These are phyloP conservation scores for Kodamaea laetipori DNA, from an alignment of 805 yeast genomes.

Conservation along the genomic window DNA sequence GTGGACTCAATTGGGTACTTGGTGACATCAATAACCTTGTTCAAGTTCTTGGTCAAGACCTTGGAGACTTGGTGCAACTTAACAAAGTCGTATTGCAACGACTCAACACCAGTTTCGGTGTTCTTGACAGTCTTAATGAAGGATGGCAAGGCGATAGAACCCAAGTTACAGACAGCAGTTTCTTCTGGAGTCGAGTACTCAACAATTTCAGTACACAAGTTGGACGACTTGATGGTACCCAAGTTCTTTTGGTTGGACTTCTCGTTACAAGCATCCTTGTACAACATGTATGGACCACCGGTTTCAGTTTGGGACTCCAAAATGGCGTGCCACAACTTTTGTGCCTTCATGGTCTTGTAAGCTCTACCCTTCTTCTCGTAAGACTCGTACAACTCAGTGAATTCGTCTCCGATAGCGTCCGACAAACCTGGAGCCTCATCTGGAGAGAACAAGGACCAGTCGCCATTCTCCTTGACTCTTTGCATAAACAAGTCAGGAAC, in stretches of 20 bases:
- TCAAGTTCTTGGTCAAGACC: conserved; percentile 56
- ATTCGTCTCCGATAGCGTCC: conserved; percentile 59
- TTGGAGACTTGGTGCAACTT: conserved; percentile 57
- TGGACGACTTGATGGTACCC: conserved; percentile 61
- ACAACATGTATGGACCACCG: conserved; percentile 65
- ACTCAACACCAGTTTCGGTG: conserved; percentile 20
- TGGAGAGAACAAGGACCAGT: conserved; percentile 63
- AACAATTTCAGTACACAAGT: conserved; percentile 64
- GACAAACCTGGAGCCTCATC: conserved; percentile 59
- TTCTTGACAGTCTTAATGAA: conserved; percentile 49
- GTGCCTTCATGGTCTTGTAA: conserved; percentile 54
- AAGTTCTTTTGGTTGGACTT: conserved; percentile 63
- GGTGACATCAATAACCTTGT: conserved; percentile 58
- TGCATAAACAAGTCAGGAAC: conserved; percentile 64
- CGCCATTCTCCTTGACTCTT: conserved; percentile 56
- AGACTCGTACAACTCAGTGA: conserved; percentile 50
- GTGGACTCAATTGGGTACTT: conserved; percentile 60
- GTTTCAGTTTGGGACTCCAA: conserved; percentile 66
- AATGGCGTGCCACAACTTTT: conserved; percentile 61
- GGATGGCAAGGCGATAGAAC: conserved; percentile 59
- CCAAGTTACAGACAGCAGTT: conserved; percentile 63
- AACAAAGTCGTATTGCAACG: conserved; percentile 53
- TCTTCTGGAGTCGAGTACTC: conserved; percentile 61
- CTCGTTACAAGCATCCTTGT: conserved; percentile 61
- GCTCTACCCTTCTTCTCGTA: conserved; percentile 57